Evolutionary conservation across 148 eudicot genomes (phyloP).

Genomic region (Fagopyrum tataricum): DNA sequence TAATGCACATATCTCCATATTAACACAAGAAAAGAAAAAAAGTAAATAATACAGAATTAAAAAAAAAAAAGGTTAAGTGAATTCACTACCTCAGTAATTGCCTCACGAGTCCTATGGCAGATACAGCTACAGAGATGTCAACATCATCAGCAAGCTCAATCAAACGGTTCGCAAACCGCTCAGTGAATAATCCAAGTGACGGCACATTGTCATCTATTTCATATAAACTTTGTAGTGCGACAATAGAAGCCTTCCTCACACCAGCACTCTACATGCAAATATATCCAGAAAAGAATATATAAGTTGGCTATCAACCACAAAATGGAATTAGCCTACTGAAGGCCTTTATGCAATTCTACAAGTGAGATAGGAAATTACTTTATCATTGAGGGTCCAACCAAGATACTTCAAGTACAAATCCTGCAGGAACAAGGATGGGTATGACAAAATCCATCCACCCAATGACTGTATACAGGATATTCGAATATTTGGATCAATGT

Average conservation of each 20-base stretch:
- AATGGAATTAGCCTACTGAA: background rate
- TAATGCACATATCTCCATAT: constrained; percentile 14
- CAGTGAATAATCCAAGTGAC: constrained; percentile 90
- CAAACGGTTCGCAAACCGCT: constrained; percentile 87
- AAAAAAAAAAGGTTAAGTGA: background rate
- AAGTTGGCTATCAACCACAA: background rate
- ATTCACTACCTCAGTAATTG: constrained; percentile 64
- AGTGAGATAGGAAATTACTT: constrained; percentile 32
- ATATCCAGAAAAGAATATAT: constrained; percentile 2
- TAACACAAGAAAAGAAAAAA: background rate
- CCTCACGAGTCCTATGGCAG: constrained; percentile 87
- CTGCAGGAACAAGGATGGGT: constrained; percentile 88
- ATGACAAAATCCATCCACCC: constrained; percentile 89
- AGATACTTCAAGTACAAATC: constrained; percentile 94
- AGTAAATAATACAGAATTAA: background rate
- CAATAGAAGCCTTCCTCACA: constrained; percentile 84
- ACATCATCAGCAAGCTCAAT: constrained; percentile 96
- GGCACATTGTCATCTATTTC: constrained; percentile 97
- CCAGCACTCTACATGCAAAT: constrained; percentile 60
- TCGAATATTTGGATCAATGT: constrained; percentile 84
- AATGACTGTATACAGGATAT: constrained; percentile 86
- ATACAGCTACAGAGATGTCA: constrained; percentile 92
- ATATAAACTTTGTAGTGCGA: constrained; percentile 81
- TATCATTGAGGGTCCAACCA: constrained; percentile 98
- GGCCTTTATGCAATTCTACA: background rate